A percentile compares a stretch with the other conserved stretches of the same genome.
Evolutionary conservation across 768 basidiomycete species (phyloP).

Genomic region (Chalciporus pseudorubinellus): DNA sequence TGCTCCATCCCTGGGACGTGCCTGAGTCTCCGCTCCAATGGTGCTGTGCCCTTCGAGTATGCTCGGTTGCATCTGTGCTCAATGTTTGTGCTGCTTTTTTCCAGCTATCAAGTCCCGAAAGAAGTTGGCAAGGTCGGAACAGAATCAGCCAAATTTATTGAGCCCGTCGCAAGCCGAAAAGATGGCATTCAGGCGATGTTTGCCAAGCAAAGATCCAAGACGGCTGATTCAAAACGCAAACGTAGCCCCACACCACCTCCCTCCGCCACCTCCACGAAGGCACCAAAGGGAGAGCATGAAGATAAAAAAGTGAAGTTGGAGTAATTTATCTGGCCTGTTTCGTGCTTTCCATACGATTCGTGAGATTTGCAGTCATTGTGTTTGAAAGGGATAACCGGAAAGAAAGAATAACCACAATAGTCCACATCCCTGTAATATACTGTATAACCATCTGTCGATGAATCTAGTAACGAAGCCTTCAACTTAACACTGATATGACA

Average conservation of each 20-base stretch:
- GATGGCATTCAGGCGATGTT: conserved; percentile 89
- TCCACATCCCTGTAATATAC: conserved; percentile 9
- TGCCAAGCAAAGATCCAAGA: conserved; percentile 50
- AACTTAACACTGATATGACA: not conserved
- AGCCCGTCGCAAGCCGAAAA: conserved; percentile 73
- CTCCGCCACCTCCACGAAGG: not conserved
- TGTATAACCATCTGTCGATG: conserved; percentile 1
- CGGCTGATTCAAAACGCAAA: conserved; percentile 28
- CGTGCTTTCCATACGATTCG: not conserved
- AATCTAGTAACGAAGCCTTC: not conserved
- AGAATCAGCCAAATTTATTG: conserved; percentile 78
- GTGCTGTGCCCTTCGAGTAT: conserved; percentile 38
- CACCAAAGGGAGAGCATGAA: conserved; percentile 10
- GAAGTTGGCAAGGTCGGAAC: conserved; percentile 90
- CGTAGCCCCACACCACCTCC: conserved; percentile 21
- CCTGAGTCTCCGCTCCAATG: conserved; percentile 56
- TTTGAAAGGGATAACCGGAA: not conserved
- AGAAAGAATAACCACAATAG: not conserved
- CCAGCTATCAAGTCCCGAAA: conserved; percentile 81
- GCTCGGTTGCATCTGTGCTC: not conserved
- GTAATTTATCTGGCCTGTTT: not conserved
- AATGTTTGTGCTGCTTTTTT: not conserved
- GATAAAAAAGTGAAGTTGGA: conserved; percentile 23
- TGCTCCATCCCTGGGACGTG: conserved; percentile 63
- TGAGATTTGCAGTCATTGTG: not conserved